Evolutionary conservation across 2,329 filamentous ascomycete species (phyloP).

Genomic region (Tympanopsis confertula): DNA sequence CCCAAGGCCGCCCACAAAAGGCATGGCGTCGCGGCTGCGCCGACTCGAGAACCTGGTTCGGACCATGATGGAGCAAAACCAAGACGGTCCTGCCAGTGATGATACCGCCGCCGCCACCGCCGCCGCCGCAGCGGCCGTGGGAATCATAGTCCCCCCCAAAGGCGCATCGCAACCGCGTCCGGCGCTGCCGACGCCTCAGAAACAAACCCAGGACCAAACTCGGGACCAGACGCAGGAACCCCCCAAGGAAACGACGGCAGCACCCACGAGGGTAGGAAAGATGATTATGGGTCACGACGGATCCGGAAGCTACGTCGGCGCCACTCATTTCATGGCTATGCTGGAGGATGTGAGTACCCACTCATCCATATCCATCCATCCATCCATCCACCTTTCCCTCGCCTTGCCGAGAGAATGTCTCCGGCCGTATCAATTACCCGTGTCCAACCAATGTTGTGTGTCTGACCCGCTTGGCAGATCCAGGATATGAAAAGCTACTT

Average conservation of each 20-base stretch:
- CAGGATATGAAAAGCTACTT: conserved; percentile 48
- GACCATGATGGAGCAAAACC: conserved; percentile 32
- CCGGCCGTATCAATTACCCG: conserved; percentile 4
- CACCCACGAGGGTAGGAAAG: conserved; percentile 13
- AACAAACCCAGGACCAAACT: background rate
- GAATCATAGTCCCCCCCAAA: conserved; percentile 4
- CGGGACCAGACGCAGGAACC: conserved; percentile 4
- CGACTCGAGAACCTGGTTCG: conserved; percentile 47
- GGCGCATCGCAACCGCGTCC: too few relatives aligned
- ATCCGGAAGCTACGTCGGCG: conserved; percentile 40
- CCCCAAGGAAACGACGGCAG: conserved; percentile 7
- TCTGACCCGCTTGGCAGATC: conserved; percentile 27
- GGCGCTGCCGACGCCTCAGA: conserved; percentile 9
- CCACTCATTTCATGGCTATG: conserved; percentile 49
- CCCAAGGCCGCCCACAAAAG: conserved; percentile 23
- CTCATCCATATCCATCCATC: background rate
- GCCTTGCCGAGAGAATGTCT: conserved; percentile 1
- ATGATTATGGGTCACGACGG: conserved; percentile 30
- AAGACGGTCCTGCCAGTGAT: background rate
- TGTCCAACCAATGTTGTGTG: background rate
- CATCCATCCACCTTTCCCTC: background rate
- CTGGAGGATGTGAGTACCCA: conserved; percentile 38
- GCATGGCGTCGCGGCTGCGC: conserved; percentile 40
- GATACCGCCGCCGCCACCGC: background rate
- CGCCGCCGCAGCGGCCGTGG: background rate